Base-by-base conservation (phyloP, 257 asterid genomes). In the Solanum peruvianum region DNA sequence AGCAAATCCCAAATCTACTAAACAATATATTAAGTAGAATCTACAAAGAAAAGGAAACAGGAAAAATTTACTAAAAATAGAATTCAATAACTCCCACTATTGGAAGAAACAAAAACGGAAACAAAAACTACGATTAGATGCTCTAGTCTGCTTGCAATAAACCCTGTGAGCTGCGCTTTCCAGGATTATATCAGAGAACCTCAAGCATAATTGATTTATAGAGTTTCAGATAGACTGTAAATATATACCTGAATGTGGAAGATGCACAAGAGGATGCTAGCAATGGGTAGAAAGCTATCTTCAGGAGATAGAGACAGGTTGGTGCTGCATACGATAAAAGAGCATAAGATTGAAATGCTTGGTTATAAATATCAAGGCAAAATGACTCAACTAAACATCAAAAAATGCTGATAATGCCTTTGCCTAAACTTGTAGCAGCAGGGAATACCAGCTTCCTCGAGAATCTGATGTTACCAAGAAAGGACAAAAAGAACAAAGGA, bases 251-350 rank as follows among this genome's bases (percentile, higher is more conserved):
- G 99, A 88, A 97, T 88, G 91, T 97, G 99, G 88, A 90, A 64
- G 80, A 96, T 93, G 93, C 99, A 93, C 49, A 95, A 91, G 91
- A 96, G 91, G 91, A 97, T 96, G 95, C 99, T 97, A 69, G 96
- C 94, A 84, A 97, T 88, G 58, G 99, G 99, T 91, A 97, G 92
- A 99, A 98, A 97, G 93, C 99, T 96, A 37, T 97, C 99, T 72
- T 97, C 99, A 2, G 98, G 99, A 84, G 96, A 96, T 84, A 97
- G 88, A 29, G 99, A 97, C 83, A 96, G 91, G 89, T 94, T 94
- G 35, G 98, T 87, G 95, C 99, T 96, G 70, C 86, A 83, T 49
- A 33, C 35, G 11, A 27, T 39, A 31, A 58, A 58, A 82, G 44
- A 80, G 70, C 78, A 62, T 84, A 23, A 35, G n/a, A 33, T 37